Evolutionary conservation across 768 basidiomycete species (phyloP), one percentile per base, ranked within the genome.

Genomic region (Podaxis sp.): DNA sequence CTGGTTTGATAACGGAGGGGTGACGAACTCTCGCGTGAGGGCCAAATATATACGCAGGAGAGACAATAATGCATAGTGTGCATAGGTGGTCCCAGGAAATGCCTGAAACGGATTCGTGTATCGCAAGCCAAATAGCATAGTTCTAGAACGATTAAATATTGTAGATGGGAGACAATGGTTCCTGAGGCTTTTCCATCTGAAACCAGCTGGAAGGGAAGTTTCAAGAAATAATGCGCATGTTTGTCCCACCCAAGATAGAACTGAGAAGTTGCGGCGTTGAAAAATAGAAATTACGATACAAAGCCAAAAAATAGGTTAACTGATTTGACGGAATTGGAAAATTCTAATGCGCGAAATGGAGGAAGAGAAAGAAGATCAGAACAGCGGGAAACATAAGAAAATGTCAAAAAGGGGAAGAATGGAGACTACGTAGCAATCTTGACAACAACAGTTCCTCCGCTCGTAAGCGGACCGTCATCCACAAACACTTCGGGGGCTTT

Each of bases 401-500:
- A 2, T 33, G 15, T 13, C 19, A 29, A 38, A 40, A 50, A 11
- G 19, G 19, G 54, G 12, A 55, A 8, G 46, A 66, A 60, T 50
- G 43, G 19, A 46, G 15, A 65, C 71, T 65, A 75, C 43, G 69
- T 72, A 61, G 77, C 82, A 66, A 82, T 66, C 68, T 75, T 77
- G 22, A 82, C 76, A 15, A 83, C 80, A 22, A 75, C 75, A 4
- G 79, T 79, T 29, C 79, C 77, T 15, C 82, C 82, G 67, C 78
- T 71, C 15, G 68, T 70, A 19, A 82, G 69, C 8, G 72, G 70
- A 3, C 77, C 74, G 61, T 71, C 71, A 60, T 76, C 72, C 38
- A 77, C 70, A 66, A 89, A 88, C 50, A 82, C 77, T 64, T 81
- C 77, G 3, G 82, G 80, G 2, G 85, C 76, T 55, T 79, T 74